A percentile compares a stretch with the other conserved stretches of the same genome.
phyloP scores from a whole-genome alignment of 306 rosid genomes.

The Medicago ruthenica region DNA sequence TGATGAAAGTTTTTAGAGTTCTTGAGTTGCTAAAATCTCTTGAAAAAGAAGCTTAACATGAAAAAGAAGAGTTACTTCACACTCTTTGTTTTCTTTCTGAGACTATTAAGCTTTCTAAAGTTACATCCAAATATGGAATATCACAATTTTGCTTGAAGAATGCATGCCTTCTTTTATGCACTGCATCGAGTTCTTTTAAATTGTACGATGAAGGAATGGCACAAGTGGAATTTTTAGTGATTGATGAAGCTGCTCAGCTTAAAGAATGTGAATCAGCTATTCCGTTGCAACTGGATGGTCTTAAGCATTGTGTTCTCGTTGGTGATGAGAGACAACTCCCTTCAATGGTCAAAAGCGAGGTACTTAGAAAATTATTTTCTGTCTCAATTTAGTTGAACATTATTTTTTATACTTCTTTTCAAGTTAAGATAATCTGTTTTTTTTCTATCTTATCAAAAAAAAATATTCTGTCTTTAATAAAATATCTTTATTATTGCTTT shows the following conservation, averaged over 20 bases:
- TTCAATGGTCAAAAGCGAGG: slow-evolving; percentile 73
- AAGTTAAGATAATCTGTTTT: too few species aligned
- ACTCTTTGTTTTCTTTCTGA: slow-evolving; percentile 21
- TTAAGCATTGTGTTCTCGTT: slow-evolving; percentile 50
- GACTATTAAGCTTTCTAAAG: slow-evolving; percentile 24
- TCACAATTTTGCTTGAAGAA: slow-evolving; percentile 41
- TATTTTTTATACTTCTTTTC: too few species aligned
- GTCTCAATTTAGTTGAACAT: too few species aligned
- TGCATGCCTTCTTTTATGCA: slow-evolving; percentile 47
- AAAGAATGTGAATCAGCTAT: slow-evolving; percentile 70
- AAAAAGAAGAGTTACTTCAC: slow-evolving; percentile 27
- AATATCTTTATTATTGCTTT: too few species aligned
- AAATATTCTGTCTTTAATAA: too few species aligned
- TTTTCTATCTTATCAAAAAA: too few species aligned
- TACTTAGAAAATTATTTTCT: not conserved
- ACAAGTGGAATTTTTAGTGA: slow-evolving; percentile 40
- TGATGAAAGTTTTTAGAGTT: slow-evolving; percentile 30
- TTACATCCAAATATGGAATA: not conserved
- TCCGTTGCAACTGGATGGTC: slow-evolving; percentile 59
- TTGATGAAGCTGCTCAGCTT: slow-evolving; percentile 71
- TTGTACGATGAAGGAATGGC: slow-evolving; percentile 18
- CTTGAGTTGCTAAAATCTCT: slow-evolving; percentile 34
- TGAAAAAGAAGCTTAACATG: not conserved
- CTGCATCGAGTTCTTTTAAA: slow-evolving; percentile 54
- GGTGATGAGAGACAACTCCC: slow-evolving; percentile 73